Evolutionary conservation across 352 stramenopile species (phyloP), one percentile per base, ranked within the genome.

Genomic region (Thalassiosira sp.): DNA sequence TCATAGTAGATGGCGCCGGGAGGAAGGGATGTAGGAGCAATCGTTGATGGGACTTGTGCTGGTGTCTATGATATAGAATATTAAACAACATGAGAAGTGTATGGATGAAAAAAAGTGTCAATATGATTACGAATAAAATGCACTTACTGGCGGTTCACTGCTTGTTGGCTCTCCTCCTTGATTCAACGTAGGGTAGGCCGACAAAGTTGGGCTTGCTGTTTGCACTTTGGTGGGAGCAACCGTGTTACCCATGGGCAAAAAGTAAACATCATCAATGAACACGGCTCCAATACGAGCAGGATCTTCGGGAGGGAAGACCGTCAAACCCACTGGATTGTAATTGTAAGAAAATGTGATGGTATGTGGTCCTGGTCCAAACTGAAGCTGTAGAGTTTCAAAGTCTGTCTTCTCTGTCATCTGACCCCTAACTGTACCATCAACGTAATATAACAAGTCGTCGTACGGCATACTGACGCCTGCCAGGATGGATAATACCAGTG

Each of bases 191-290:
- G 40, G 40, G 5, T 3, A 13, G 16, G 40, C 40, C 3, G 40
- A 16, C 43, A 51, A 3, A 11, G 15, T 2, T 22, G 40, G 40
- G 8, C 43, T 16, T 16, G 35, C 2, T 11, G 25, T 16, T 25
- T 13, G 15, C 22, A 1, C 5, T 16, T 16, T 22, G 1, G 5
- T 35, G 3, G 31, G 24, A 1, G 31, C 24, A 25, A 45, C 1
- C 1, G 20, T 49, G 5, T 27, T 24, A 18, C 20, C 45, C 11
- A 27, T 16, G 0, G 65, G 65, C 24, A 74, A 16, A n/a, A 67
- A 66, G 43, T 61, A 75, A 0, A 68, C 66, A 67, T 75, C 56
- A 51, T 75, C 66, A n/a, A 75, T 35, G 33, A 53, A 75, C 3
- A 33, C 45, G n/a, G 22, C 54, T 16, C 52, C 52, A 35, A 57